Base-by-base conservation (phyloP, 306 rosid genomes). In the Quercus suber region DNA sequence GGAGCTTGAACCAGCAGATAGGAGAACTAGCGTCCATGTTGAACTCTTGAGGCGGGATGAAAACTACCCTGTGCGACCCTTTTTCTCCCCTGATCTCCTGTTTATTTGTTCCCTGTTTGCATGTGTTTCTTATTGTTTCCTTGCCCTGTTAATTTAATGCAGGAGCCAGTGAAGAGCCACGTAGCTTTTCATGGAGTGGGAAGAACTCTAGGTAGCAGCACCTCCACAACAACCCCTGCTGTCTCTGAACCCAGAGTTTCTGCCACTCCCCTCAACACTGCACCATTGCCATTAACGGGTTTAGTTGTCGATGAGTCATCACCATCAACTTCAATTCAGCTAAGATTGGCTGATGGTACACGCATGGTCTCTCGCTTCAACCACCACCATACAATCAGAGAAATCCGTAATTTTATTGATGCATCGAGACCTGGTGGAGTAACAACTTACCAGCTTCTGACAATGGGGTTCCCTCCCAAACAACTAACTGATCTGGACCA, bases 401-500 rank as follows among this genome's bases (percentile, higher is more conserved):
- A 95, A 41, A 77, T 95, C 37, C 92, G 89, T 49, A 91, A 84
- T 41, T 93, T 95, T 78, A 93, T 95, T 35, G 96, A 93, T 84
- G 96, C 98, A 53, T 95, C 96, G 10, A 92, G 99, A 84, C 94
- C 97, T 1, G 86, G 88, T 31, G 98, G 97, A 21, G 82, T 49
- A 11, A 86, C 87, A 84, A 91, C 76, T 79, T 95, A 95, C 85
- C 96, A 85, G 55, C 88, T 95, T 71, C 99, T 90, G 89, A 85
- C 88, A 51, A 91, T 95, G 97, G 97, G 97, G n/a, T 95, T 95
- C 75, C 99, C 99, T 85, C 99, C 99, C 71, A 93, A 90, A 80
- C 91, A 87, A 82, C 94, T 95, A n/a, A 31, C 86, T 35, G 97
- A 91, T 75, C 79, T 86, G 85, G 97, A 93, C 82, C 98, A 90